These are phyloP conservation scores for Nymphaea colorata DNA, from an alignment of 164 flowering plant species.

Conservation along the genomic window DNA sequence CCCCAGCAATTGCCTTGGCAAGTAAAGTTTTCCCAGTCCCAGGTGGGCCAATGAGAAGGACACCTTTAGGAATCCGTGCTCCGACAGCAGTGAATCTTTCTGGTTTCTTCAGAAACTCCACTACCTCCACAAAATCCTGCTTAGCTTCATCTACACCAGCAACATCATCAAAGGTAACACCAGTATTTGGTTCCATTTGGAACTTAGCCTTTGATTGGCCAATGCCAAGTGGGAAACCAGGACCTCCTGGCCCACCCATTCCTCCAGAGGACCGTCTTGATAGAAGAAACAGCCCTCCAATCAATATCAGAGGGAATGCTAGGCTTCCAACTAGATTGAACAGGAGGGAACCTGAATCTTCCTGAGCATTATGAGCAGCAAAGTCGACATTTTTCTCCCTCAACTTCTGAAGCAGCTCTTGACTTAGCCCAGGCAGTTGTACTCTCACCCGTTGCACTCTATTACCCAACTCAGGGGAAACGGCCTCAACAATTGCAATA, in stretches of 20 bases:
- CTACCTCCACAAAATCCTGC: constrained; percentile 92
- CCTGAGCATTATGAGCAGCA: constrained; percentile 89
- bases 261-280: constrained; percentile 79
- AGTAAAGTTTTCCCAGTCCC: constrained; percentile 89
- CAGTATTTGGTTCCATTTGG: constrained; percentile 95
- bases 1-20: constrained; percentile 93
- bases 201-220: constrained; percentile 89
- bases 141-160: constrained; percentile 98
- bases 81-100: constrained; percentile 90
- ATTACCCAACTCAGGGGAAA: constrained; percentile 82
- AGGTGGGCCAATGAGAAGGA: constrained; percentile 87
- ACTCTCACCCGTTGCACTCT: constrained; percentile 84
- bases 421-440: constrained; percentile 87
- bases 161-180: constrained; percentile 91
- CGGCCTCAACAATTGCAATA: constrained; percentile 89
- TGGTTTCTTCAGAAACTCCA: constrained; percentile 85
- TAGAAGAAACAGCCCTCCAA: constrained; percentile 84
- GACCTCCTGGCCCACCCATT: constrained; percentile 97
- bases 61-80: constrained; percentile 92
- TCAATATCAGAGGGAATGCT: constrained; percentile 72
- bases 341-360: constrained; percentile 70
- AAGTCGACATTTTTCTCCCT: constrained; percentile 93
- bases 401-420: constrained; percentile 76
- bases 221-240: constrained; percentile 70
- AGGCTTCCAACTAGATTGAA: constrained; percentile 74